Base-by-base conservation (phyloP, 176 grass and related monocot genomes). In the Triticum timopheevii region DNA sequence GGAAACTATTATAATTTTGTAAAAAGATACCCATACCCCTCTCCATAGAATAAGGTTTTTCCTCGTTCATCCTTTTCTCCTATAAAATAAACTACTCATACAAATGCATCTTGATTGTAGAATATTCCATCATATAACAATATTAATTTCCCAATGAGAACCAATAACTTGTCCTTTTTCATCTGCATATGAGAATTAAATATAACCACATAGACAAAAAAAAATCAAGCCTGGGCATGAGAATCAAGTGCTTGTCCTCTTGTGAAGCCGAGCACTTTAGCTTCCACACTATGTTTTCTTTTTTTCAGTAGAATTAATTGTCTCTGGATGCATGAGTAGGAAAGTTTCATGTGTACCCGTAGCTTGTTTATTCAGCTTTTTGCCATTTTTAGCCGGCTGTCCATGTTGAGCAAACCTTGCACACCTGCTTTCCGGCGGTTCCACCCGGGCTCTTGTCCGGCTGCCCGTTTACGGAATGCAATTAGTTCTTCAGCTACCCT, bases 391-490 rank as follows among this genome's bases (percentile, higher is more conserved):
- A 65, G 39, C 22, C n/a, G 31, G 22, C 8, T 68, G 44, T 28
- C 66, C 75, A 47, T 36, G 33, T 31, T 61, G 49, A 77, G 24
- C 34, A 30, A 9, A 58, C 19, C 65, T 73, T 73, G 16, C 79
- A 83, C 75, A 59, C 80, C 22, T 75, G 59, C 66, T 90, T 90
- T 90, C 72, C 30, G 84, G 74, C 75, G n/a, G 80, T 68, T 90
- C 8, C 24, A 3, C 65, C 15, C 0, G 49, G 66, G 30, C 73
- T 73, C 44, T 54, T 69, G 65, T 78, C 49, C 19, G 50, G 39
- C 40, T 87, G 84, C 56, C 27, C 87, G 22, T 42, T 83, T 76
- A 8, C 44, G 65, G 84, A 86, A 90, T 23, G 86, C 38, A 36
- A 10, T 64, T 62, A 52, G 65, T 33, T 61, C 83, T 74, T 19